These are phyloP conservation scores for Chiua virens DNA, from an alignment of 768 basidiomycete genomes.

Conservation along the genomic window DNA sequence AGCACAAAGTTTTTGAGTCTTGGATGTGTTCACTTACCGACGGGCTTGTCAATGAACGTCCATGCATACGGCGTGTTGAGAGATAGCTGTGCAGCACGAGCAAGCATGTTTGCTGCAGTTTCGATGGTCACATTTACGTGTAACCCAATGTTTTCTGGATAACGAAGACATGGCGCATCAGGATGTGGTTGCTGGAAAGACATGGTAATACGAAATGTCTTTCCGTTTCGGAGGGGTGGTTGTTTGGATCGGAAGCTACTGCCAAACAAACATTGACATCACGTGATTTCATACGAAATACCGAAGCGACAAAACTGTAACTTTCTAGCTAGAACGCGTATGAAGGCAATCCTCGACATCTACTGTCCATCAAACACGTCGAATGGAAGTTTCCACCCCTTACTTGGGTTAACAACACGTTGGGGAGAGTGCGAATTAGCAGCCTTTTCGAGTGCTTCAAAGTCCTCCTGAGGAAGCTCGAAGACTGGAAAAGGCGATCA, in stretches of 20 bases:
- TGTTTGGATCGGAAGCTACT: slow-evolving; percentile 31
- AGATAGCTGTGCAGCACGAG: slow-evolving; percentile 58
- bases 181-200: slow-evolving; percentile 48
- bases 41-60: slow-evolving; percentile 76
- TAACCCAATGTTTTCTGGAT: slow-evolving; percentile 61
- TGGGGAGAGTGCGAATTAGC: slow-evolving; percentile 51
- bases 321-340: too few species aligned
- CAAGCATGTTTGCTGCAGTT: slow-evolving; percentile 56
- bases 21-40: slow-evolving; percentile 44
- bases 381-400: slow-evolving; percentile 55
- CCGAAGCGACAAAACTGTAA: neutral
- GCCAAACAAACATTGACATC: slow-evolving; percentile 23
- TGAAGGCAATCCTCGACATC: neutral
- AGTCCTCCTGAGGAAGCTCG: slow-evolving; percentile 37
- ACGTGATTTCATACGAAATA: slow-evolving; percentile 3
- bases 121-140: slow-evolving; percentile 59
- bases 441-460: slow-evolving; percentile 41
- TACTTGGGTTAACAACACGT: slow-evolving; percentile 58
- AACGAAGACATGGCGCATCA: slow-evolving; percentile 68
- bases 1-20: neutral
- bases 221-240: slow-evolving; percentile 23
- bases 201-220: slow-evolving; percentile 14
- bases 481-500: slow-evolving; percentile 22
- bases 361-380: slow-evolving; percentile 60
- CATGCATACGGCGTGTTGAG: slow-evolving; percentile 63